Evolutionary conservation across 1,139 yeast species (phyloP), one percentile per base, ranked within the genome.

Genomic region (Lodderomyces beijingensis): DNA sequence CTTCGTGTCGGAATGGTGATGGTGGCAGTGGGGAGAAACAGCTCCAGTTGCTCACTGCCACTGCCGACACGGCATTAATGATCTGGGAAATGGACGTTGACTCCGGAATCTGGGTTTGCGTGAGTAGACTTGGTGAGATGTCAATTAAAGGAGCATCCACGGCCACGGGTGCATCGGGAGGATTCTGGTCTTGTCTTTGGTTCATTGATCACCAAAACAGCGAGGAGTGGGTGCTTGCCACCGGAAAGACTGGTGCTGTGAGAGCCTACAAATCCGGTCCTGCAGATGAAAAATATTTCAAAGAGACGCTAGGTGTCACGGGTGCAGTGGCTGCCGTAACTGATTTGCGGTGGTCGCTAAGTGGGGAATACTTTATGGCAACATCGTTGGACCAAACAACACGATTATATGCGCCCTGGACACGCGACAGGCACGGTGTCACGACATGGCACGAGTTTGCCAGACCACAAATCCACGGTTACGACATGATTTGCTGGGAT

Each of bases 111-210:
- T 93, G 98, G 98, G 71, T 85, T 13, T 85, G 95, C 40, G 68
- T 71, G 13, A 68, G 80, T 20, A 66, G 97, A 48, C 62, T 93
- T 19, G 99, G 99, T 25, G 97, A 91, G 50, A 70, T 91, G 46
- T 82, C 96, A 27, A 82, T 88, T 32, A 91, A 91, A 57, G 99
- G 99, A 46, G 96, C 98, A 0, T 84, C 95, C 3, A 89, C 98
- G 0, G 98, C 98, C 3, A 91, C 98, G 0, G 99, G 99, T 8
- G 85, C 98, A 0, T 78, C 96, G 2, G 98, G 98, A 44, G 98
- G 98, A 3, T 89, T 93, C 54, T 91, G 96, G 95, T 74, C 86
- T 2, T 82, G 93, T 33, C 51, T 81, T 20, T 91, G 97, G 96
- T 74, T 84, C 33, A 53, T 64, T 7, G 62, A 70, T 24, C 54